Conservation (phyloP, 768 basidiomycete genomes). For the Galerina sulciceps region DNA sequence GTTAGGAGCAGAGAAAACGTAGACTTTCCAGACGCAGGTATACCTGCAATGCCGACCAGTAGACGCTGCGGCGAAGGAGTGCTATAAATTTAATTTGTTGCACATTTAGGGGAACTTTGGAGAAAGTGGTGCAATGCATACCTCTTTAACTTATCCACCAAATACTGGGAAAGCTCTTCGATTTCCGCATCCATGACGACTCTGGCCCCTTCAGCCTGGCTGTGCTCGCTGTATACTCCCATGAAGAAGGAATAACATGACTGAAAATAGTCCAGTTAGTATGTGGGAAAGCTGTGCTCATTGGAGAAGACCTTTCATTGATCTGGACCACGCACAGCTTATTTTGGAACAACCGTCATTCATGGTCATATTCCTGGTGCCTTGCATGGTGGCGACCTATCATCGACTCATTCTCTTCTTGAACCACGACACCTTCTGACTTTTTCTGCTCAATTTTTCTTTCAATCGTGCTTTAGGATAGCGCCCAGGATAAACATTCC, state of each 20-base stretch:
- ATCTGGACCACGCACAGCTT: constrained; percentile 1
- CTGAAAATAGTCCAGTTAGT: not conserved
- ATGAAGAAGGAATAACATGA: too few species aligned
- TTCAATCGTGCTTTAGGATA: not conserved
- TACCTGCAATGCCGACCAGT: constrained; percentile 74
- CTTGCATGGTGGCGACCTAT: not conserved
- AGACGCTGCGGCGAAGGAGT: constrained; percentile 48
- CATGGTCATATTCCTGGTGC: not conserved
- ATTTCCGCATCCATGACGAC: constrained; percentile 27
- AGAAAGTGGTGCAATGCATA: constrained; percentile 27
- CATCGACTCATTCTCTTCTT: not conserved
- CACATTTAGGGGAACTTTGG: not conserved
- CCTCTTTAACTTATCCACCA: constrained; percentile 35
- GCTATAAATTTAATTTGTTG: constrained; percentile 28
- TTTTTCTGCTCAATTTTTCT: not conserved
- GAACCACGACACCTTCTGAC: not conserved
- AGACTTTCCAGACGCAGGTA: constrained; percentile 90
- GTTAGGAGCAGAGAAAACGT: constrained; percentile 68
- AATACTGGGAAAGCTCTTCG: constrained; percentile 23
- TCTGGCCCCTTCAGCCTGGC: not conserved
- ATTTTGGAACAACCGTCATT: not conserved
- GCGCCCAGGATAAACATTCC: not conserved
- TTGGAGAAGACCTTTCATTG: too few species aligned
- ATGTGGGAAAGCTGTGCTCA: constrained; percentile 1
- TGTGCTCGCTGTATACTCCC: not conserved